phyloP scores from a whole-genome alignment of 169 alveolate genomes.

The Plasmodium falciparum region DNA sequence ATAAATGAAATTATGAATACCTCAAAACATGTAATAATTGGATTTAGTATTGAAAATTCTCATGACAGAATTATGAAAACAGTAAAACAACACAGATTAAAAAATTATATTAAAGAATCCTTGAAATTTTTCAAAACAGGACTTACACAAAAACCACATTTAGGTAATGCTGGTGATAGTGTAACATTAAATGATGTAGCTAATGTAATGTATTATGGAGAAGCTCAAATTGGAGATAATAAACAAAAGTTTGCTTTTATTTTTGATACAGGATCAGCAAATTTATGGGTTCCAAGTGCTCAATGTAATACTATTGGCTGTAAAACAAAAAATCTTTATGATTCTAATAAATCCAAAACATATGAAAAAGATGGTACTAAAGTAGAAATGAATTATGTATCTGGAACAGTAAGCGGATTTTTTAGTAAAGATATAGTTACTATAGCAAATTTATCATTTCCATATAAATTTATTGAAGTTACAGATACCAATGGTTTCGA shows the following conservation, averaged over 20 bases:
- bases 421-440: conserved; percentile 80
- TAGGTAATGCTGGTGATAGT: conserved; percentile 37
- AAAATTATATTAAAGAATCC: conserved; percentile 35
- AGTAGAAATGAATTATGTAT: conserved; percentile 83
- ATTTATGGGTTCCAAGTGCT: conserved; percentile 86
- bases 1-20: conserved; percentile 32
- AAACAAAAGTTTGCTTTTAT: conserved; percentile 40
- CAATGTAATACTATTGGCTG: conserved; percentile 79
- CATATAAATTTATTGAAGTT: conserved; percentile 77
- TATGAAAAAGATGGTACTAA: conserved; percentile 80
- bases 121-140: conserved; percentile 35
- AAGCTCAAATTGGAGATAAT: conserved; percentile 59
- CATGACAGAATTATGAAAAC: conserved; percentile 37
- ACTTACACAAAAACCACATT: conserved; percentile 6
- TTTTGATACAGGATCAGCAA: conserved; percentile 88
- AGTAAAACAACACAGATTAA: conserved; percentile 11
- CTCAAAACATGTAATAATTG: conserved; percentile 21
- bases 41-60: conserved; percentile 29
- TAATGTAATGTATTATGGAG: conserved; percentile 48
- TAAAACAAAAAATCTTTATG: conserved; percentile 78
- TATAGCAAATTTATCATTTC: conserved; percentile 68
- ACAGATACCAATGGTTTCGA: conserved; percentile 67
- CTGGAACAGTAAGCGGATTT: conserved; percentile 85
- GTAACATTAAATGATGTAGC: conserved; percentile 37
- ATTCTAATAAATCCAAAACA: conserved; percentile 80